These are phyloP conservation scores for Tolypocladium nubicola DNA, from an alignment of 2,329 filamentous ascomycete genomes.

Conservation along the genomic window DNA sequence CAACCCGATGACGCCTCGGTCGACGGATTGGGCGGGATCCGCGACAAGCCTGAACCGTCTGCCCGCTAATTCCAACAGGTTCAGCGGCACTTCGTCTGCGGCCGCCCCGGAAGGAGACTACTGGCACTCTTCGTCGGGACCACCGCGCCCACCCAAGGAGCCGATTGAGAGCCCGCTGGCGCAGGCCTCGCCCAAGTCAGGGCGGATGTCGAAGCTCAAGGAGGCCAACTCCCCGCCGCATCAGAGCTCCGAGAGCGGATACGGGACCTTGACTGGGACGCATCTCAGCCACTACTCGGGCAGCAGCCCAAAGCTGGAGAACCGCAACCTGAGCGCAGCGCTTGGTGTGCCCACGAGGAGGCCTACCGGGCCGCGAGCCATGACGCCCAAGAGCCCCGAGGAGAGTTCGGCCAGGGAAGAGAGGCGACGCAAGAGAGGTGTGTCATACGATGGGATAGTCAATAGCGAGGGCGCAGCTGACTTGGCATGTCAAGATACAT, in stretches of 20 bases:
- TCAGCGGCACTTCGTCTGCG: slow-evolving; percentile 33
- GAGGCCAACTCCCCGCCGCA: slow-evolving; percentile 47
- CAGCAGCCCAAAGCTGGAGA: slow-evolving; percentile 46
- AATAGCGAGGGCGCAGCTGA: background rate
- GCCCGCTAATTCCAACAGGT: slow-evolving; percentile 33
- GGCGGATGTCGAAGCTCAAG: slow-evolving; percentile 38
- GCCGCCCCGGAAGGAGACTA: slow-evolving; percentile 28
- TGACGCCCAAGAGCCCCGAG: slow-evolving; percentile 45
- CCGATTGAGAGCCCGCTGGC: slow-evolving; percentile 33
- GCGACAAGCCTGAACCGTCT: slow-evolving; percentile 47
- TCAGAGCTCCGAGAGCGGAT: slow-evolving; percentile 44
- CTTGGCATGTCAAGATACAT: slow-evolving; percentile 16
- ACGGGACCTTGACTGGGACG: slow-evolving; percentile 36
- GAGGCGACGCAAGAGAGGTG: slow-evolving; percentile 48
- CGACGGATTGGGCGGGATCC: slow-evolving; percentile 53
- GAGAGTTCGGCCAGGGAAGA: slow-evolving; percentile 36
- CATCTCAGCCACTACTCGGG: slow-evolving; percentile 40
- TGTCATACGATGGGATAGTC: slow-evolving; percentile 9
- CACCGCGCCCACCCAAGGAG: slow-evolving; percentile 54
- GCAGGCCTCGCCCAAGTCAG: slow-evolving; percentile 34
- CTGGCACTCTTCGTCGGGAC: slow-evolving; percentile 35
- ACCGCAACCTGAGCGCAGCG: slow-evolving; percentile 44
- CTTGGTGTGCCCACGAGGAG: slow-evolving; percentile 40
- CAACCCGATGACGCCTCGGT: slow-evolving; percentile 46
- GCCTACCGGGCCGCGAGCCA: slow-evolving; percentile 48